Evolutionary conservation across 2,329 filamentous ascomycete species (phyloP).

Genomic region (Scolecobasidium constrictum): DNA sequence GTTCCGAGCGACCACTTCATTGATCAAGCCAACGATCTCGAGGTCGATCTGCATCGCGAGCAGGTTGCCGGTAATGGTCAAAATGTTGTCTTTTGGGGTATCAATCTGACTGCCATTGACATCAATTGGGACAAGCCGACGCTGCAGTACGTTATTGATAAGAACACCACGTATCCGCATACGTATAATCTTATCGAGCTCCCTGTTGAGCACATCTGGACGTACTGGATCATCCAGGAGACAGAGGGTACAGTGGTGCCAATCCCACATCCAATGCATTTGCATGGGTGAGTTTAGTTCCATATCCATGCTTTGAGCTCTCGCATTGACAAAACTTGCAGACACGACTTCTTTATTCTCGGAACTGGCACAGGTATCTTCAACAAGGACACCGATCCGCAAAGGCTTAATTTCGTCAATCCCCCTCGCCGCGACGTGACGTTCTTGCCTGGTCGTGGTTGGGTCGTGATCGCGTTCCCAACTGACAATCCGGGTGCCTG

Average conservation of each 20-base stretch:
- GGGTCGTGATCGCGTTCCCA: constrained; percentile 21
- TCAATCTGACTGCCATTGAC: constrained; percentile 31
- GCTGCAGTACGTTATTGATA: constrained; percentile 30
- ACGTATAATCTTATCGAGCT: constrained; percentile 30
- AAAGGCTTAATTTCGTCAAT: constrained; percentile 21
- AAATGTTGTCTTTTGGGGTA: constrained; percentile 27
- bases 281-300: constrained; percentile 25
- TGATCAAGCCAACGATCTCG: constrained; percentile 20
- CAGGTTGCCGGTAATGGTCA: constrained; percentile 25
- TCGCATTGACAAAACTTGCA: no score
- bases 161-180: constrained; percentile 28
- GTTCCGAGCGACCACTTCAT: constrained; percentile 25
- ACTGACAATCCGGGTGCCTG: constrained; percentile 24
- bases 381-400: constrained; percentile 18
- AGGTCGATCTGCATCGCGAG: constrained; percentile 20
- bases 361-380: constrained; percentile 26
- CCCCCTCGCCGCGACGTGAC: constrained; percentile 21
- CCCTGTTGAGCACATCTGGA: constrained; percentile 27
- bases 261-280: constrained; percentile 26
- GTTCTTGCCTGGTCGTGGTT: constrained; percentile 21
- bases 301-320: no score
- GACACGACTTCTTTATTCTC: constrained; percentile 33
- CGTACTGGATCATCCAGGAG: constrained; percentile 38
- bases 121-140: constrained; percentile 34
- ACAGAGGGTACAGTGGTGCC: constrained; percentile 25